Evolutionary conservation across 345 rosid genomes (phyloP).

Genomic region (Euphorbia pulcherrima): DNA sequence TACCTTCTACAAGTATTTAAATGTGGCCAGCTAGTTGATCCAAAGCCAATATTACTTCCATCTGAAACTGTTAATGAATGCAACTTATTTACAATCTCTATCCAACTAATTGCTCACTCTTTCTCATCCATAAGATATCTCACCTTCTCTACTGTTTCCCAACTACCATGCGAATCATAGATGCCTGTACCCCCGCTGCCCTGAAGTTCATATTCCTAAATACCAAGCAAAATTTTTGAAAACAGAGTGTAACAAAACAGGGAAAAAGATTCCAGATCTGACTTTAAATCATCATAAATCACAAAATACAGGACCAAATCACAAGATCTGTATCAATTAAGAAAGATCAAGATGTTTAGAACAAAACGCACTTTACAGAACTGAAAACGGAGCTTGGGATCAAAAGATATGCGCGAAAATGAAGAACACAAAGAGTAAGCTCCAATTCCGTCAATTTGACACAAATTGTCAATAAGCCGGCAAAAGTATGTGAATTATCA

Average conservation of each 20-base stretch:
- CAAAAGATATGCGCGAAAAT: conserved; percentile 60
- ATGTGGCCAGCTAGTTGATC: conserved; percentile 44
- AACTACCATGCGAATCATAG: too few species aligned
- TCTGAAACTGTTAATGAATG: conserved; percentile 48
- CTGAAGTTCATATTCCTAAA: conserved; percentile 60
- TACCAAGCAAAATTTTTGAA: too few species aligned
- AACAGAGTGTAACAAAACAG: too few species aligned
- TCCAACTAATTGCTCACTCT: conserved; percentile 64
- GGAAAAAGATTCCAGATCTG: too few species aligned
- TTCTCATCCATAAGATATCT: conserved; percentile 42
- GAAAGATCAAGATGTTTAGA: too few species aligned
- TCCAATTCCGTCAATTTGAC: conserved; percentile 43
- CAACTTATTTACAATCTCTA: conserved; percentile 43
- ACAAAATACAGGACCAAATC: conserved; percentile 83
- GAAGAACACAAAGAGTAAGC: conserved; percentile 44
- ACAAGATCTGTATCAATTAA: too few species aligned
- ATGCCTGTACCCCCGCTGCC: conserved; percentile 61
- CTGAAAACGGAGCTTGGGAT: conserved; percentile 50
- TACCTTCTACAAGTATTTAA: too few species aligned
- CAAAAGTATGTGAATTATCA: conserved; percentile 66
- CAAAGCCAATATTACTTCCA: conserved; percentile 35
- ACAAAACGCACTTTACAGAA: too few species aligned
- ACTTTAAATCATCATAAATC: conserved; percentile 49
- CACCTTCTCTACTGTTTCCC: conserved; percentile 54
- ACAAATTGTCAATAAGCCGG: conserved; percentile 57